Evolutionary conservation across 169 alveolate genomes (phyloP).

Genomic region (Eimeria mitis): DNA sequence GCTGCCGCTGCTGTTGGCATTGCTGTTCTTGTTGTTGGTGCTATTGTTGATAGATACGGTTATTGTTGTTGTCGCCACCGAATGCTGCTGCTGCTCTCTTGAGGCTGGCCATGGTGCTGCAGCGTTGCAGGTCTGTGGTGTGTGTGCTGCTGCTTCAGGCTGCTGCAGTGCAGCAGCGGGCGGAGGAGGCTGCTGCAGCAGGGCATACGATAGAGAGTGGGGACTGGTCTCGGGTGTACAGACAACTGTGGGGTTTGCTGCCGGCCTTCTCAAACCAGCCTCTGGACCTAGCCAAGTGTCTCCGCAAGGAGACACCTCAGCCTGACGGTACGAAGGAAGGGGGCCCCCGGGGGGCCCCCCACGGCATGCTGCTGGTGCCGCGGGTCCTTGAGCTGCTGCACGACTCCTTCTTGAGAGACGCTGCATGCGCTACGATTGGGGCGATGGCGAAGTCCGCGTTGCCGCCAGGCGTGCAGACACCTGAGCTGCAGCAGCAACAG

Average conservation of each 20-base stretch:
- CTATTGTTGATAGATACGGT: no score
- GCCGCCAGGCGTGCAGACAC: neutral
- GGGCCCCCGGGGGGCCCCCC: neutral
- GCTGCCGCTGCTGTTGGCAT: no score
- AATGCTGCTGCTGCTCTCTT: no score
- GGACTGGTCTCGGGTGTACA: constrained; percentile 14
- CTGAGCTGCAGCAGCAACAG: neutral
- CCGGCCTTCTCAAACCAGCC: constrained; percentile 40
- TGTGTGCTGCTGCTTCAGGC: constrained; percentile 28
- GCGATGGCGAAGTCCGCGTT: constrained; percentile 21
- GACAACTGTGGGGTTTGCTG: constrained; percentile 68
- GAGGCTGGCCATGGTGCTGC: no score
- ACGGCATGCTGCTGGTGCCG: neutral
- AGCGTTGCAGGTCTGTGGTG: neutral
- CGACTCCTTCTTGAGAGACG: constrained; percentile 56
- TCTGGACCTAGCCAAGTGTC: neutral
- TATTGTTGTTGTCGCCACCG: no score
- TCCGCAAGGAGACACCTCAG: neutral
- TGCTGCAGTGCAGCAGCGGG: constrained; percentile 31
- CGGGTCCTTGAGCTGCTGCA: constrained; percentile 42
- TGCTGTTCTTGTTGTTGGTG: no score
- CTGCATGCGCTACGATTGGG: constrained; percentile 18
- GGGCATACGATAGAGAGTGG: constrained; percentile 27
- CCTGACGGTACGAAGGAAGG: neutral
- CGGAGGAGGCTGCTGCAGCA: constrained; percentile 8